Evolutionary conservation across 2,329 filamentous ascomycete species (phyloP), one percentile per base, ranked within the genome.

Genomic region (Ascochyta clinopodiicola): DNA sequence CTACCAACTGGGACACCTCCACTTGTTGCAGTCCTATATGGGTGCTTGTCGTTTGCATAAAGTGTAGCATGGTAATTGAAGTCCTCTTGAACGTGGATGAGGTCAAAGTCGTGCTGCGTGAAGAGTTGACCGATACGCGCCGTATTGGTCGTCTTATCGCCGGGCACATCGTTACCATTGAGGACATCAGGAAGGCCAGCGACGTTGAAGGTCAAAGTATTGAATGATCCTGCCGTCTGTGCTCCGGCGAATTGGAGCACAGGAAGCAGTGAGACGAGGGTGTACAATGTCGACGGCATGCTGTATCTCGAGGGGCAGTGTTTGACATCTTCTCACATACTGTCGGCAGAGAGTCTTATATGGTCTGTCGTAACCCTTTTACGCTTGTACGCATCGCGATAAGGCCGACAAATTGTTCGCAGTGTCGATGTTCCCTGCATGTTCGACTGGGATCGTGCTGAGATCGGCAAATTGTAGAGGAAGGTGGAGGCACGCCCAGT

Each of bases 21-120:
- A 5, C 85, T 86, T 2, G 86, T 89, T 0, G 85, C 71, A 1
- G 87, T 89, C 49, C 87, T 81, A 71, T 83, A 81, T 3, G 84
- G 78, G 64, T 88, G 85, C 38, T 78, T 80, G 69, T 87, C 84
- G 13, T 82, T 84, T 9, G 77, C 77, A 72, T 89, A 89, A 60
- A 90, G 81, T 52, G 80, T 79, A 10, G 65, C 65, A 44, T 90
- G 86, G 72, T 85, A 89, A 74, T 88, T 88, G 78, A 89, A 89
- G 69, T 89, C 85, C 78, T 89, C 87, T 69, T 90, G 87, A 13
- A 87, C 76, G 60, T 90, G 80, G 67, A 89, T 85, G 25, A 89
- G 74, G 61, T 87, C 84, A 73, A 84, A 87, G 51, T 75, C 79
- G 54, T 86, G 82, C 65, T 83, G 60, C 5, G 82, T 76, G 62